Conservation (phyloP, 495 filamentous ascomycete species). For the Geopyxis carbonaria region DNA sequence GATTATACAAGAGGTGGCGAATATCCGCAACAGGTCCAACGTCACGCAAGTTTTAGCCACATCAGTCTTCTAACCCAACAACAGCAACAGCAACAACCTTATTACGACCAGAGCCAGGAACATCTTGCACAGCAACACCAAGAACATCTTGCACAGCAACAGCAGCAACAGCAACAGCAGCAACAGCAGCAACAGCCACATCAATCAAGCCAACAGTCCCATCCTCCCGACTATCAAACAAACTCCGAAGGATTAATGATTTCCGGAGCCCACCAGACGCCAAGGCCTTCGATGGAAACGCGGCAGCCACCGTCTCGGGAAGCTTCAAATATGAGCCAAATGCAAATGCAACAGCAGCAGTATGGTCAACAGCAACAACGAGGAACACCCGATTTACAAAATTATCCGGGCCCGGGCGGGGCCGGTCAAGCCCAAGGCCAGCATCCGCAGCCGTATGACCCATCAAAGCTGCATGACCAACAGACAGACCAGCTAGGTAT, state of each 20-base stretch:
- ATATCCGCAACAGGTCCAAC: slow-evolving; percentile 6
- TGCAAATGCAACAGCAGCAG: slow-evolving; percentile 26
- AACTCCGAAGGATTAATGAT: slow-evolving; percentile 2
- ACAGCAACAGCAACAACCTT: slow-evolving; percentile 6
- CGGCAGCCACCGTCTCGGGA: neutral
- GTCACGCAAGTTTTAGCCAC: slow-evolving; percentile 10
- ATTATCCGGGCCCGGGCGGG: slow-evolving; percentile 8
- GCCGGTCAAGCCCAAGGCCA: slow-evolving; percentile 5
- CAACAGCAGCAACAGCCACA: slow-evolving; percentile 26
- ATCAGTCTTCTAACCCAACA: slow-evolving; percentile 10
- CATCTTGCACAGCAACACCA: slow-evolving; percentile 2
- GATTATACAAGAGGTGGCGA: slow-evolving; percentile 9
- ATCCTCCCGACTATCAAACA: slow-evolving; percentile 23
- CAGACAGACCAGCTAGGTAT: no score
- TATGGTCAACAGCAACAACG: slow-evolving; percentile 21
- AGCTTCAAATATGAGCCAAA: slow-evolving; percentile 15
- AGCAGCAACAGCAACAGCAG: slow-evolving; percentile 20
- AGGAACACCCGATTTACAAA: slow-evolving; percentile 12
- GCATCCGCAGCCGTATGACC: slow-evolving; percentile 15
- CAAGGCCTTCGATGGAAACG: slow-evolving; percentile 6
- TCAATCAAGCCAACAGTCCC: slow-evolving; percentile 32
- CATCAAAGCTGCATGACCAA: slow-evolving; percentile 20
- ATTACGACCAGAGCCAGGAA: slow-evolving; percentile 3
- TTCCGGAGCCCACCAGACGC: no score
- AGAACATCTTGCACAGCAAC: slow-evolving; percentile 19